phyloP scores from a whole-genome alignment of 2,329 filamentous ascomycete genomes.

The Cadophora sp. region DNA sequence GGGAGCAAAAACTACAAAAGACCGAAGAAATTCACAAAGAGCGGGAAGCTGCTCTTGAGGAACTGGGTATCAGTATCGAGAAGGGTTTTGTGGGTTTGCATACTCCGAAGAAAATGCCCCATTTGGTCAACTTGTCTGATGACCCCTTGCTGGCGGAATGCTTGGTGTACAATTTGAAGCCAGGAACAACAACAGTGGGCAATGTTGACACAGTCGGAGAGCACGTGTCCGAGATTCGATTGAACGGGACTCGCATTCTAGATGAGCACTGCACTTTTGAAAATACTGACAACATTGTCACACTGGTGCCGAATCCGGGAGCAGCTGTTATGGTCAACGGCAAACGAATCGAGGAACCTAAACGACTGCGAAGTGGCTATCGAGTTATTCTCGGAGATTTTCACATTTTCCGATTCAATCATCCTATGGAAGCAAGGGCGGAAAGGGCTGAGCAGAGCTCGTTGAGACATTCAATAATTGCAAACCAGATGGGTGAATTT shows the following conservation, averaged over 20 bases:
- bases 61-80: slow-evolving; percentile 97
- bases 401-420: slow-evolving; percentile 98
- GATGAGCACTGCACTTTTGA: slow-evolving; percentile 94
- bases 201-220: slow-evolving; percentile 79
- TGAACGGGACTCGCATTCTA: slow-evolving; percentile 93
- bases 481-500: slow-evolving; percentile 61
- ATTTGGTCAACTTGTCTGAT: slow-evolving; percentile 97
- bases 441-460: slow-evolving; percentile 89
- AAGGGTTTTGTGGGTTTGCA: slow-evolving; percentile 96
- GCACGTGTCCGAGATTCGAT: slow-evolving; percentile 81
- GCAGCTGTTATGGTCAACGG: slow-evolving; percentile 99
- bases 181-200: slow-evolving; percentile 90
- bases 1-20: slow-evolving; percentile 95
- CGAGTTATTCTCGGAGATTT: slow-evolving; percentile 97
- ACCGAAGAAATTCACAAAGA: slow-evolving; percentile 99
- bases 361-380: slow-evolving; percentile 87
- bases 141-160: slow-evolving; percentile 94
- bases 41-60: slow-evolving; percentile 91
- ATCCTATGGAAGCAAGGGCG: slow-evolving; percentile 92
- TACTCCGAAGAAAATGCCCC: slow-evolving; percentile 98
- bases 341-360: slow-evolving; percentile 84
- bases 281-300: slow-evolving; percentile 92
- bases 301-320: slow-evolving; percentile 85
- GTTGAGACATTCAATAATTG: slow-evolving; percentile 80
- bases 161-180: slow-evolving; percentile 97